Evolutionary conservation across 441 rosid genomes (phyloP), one percentile per base, ranked within the genome.

Genomic region (Jatropha multifida): DNA sequence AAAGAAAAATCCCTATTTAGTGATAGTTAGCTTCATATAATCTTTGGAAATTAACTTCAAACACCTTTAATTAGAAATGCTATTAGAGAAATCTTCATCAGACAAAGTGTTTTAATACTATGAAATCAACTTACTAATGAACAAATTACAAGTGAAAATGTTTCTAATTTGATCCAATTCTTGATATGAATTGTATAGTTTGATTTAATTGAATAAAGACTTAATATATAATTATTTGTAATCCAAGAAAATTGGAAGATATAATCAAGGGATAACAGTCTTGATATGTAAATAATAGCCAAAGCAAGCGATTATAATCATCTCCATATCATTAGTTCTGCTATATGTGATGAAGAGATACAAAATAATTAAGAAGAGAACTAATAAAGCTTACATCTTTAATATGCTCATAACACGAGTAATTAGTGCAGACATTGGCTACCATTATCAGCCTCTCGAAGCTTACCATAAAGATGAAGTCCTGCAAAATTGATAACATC

Each of bases 401-500:
- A 37, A 62, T 69, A 71, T 68, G 26, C 49, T 54, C 65, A 65
- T 68, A 67, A 17, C 2, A 52, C 32, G 32, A 0, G 32, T 52
- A 52, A 52, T 58, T 69, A 66, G 20, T 20, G 56, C 37, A 49
- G 78, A 37, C 72, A 73, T 60, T 71, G 15, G 68, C 65, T 71
- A 71, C 62, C 68, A 58, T 60, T 71, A 49, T 55, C 65, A 54
- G 74, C 74, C 70, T 78, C 83, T 80, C 86, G 76, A 23, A 71
- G 72, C 68, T 83, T 81, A 63, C 83, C 80, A 65, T 59, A 74
- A 51, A 72, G 65, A 69, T 80, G 88, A 52, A 86, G 60, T 15
- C 87, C 94, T 90, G 89, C 77, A 75, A 74, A 74, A 74, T 74
- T 70, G 62, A 74, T 81, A 32, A 62, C 13, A 27, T 23, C 51